phyloP scores from a whole-genome alignment of 2,329 filamentous ascomycete species.

The Colletotrichum orbiculare region DNA sequence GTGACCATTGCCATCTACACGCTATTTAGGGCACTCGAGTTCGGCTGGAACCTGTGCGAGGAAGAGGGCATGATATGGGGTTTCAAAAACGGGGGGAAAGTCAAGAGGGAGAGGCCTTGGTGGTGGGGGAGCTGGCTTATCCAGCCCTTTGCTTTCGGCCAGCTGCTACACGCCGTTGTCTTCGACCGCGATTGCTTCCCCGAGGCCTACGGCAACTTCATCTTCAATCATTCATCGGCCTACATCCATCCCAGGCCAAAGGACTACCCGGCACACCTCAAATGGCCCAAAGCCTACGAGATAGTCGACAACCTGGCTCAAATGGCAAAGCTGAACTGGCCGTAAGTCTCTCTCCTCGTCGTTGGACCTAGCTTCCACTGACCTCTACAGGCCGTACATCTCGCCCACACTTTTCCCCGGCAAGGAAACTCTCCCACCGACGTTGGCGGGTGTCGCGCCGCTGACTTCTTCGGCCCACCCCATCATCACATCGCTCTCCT shows the following conservation, averaged over 20 bases:
- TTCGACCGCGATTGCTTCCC: slow-evolving; percentile 83
- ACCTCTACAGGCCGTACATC: slow-evolving; percentile 71
- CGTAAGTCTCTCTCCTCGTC: slow-evolving; percentile 64
- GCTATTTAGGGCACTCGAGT: slow-evolving; percentile 85
- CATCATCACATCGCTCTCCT: slow-evolving; percentile 85
- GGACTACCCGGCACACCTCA: slow-evolving; percentile 71
- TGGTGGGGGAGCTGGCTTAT: slow-evolving; percentile 89
- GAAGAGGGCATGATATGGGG: slow-evolving; percentile 77
- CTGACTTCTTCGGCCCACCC: slow-evolving; percentile 89
- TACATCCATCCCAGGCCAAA: slow-evolving; percentile 82
- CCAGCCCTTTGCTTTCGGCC: slow-evolving; percentile 80
- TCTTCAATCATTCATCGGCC: slow-evolving; percentile 78
- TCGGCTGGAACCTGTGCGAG: slow-evolving; percentile 85
- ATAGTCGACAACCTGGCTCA: slow-evolving; percentile 84
- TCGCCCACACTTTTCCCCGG: slow-evolving; percentile 89
- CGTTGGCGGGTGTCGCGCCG: slow-evolving; percentile 76
- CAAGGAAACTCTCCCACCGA: slow-evolving; percentile 72
- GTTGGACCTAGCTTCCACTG: slow-evolving; percentile 21
- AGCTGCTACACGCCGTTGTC: slow-evolving; percentile 79
- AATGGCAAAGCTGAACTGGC: slow-evolving; percentile 87
- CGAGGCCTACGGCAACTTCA: slow-evolving; percentile 57
- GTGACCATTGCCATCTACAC: slow-evolving; percentile 85
- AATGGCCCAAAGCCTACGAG: slow-evolving; percentile 81
- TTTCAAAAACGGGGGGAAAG: slow-evolving; percentile 59
- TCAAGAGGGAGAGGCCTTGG: slow-evolving; percentile 76